phyloP scores from a whole-genome alignment of 2,329 filamentous ascomycete genomes.

The Leptodontidium sp. region DNA sequence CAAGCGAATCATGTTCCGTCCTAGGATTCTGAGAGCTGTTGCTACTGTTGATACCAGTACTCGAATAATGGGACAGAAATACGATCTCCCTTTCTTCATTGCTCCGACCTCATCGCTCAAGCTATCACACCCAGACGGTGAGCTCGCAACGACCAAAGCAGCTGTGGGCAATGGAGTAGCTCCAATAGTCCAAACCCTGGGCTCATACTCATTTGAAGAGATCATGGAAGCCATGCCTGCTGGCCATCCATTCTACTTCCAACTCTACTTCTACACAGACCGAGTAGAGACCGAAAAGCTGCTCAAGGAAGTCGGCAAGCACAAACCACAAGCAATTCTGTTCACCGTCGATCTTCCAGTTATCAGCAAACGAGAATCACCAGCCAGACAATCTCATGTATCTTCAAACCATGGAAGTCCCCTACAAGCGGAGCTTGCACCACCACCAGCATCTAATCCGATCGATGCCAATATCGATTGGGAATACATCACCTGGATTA shows the following conservation, averaged over 20 bases:
- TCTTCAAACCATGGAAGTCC: conserved; percentile 48
- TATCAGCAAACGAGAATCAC: conserved; percentile 59
- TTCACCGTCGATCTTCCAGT: conserved; percentile 65
- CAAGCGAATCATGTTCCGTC: conserved; percentile 63
- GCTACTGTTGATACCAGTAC: conserved; percentile 56
- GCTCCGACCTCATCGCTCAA: conserved; percentile 69
- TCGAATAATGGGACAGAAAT: conserved; percentile 59
- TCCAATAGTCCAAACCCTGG: conserved; percentile 50
- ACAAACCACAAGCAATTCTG: conserved; percentile 59
- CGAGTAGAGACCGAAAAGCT: conserved; percentile 56
- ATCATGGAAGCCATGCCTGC: conserved; percentile 47
- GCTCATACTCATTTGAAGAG: conserved; percentile 60
- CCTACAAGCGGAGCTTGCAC: conserved; percentile 50
- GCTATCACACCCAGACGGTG: conserved; percentile 68
- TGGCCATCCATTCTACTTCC: conserved; percentile 54
- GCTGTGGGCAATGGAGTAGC: conserved; percentile 59
- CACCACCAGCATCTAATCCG: conserved; percentile 62
- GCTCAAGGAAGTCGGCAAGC: conserved; percentile 53
- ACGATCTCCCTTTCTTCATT: conserved; percentile 65
- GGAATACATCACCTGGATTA: conserved; percentile 63
- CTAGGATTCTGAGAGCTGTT: conserved; percentile 63
- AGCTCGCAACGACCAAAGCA: conserved; percentile 62
- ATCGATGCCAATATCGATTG: conserved; percentile 57
- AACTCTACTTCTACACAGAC: conserved; percentile 66
- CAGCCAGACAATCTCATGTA: conserved; percentile 53